phyloP scores from a whole-genome alignment of 495 filamentous ascomycete species.

The Xeromyces bisporus region DNA sequence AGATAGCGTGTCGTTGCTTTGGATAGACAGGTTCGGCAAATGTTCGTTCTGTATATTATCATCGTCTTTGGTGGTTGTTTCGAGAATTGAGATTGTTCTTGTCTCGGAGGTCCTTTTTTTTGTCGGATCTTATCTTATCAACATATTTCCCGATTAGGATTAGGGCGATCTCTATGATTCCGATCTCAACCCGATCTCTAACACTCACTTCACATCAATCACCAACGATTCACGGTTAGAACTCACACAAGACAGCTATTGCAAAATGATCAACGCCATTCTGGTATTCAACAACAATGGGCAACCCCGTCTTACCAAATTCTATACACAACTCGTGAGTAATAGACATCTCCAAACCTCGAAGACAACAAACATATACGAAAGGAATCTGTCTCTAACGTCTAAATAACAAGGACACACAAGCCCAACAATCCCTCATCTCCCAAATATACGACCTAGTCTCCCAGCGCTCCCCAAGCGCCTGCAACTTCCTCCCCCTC shows the following conservation, averaged over 20 bases:
- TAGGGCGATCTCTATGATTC: no score
- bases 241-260: no score
- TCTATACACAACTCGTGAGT: conserved; percentile 93
- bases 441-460: conserved; percentile 97
- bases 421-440: conserved; percentile 89
- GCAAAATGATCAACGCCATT: conserved; percentile 90
- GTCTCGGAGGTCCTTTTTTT: no score
- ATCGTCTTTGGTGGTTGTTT: no score
- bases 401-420: conserved; percentile 50
- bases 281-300: conserved; percentile 98
- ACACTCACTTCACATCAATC: no score
- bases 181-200: no score
- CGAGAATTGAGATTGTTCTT: no score
- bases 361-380: no score
- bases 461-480: conserved; percentile 64
- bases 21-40: not conserved
- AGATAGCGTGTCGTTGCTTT: not conserved
- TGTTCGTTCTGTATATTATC: not conserved
- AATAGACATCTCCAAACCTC: not conserved
- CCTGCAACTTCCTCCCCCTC: conserved; percentile 91
- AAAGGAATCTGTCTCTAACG: not conserved
- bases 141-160: no score
- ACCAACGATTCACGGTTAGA: no score
- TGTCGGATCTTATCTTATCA: no score
- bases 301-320: conserved; percentile 91